Evolutionary conservation across 2,329 filamentous ascomycete genomes (phyloP).

Genomic region (Penicillium sp.): DNA sequence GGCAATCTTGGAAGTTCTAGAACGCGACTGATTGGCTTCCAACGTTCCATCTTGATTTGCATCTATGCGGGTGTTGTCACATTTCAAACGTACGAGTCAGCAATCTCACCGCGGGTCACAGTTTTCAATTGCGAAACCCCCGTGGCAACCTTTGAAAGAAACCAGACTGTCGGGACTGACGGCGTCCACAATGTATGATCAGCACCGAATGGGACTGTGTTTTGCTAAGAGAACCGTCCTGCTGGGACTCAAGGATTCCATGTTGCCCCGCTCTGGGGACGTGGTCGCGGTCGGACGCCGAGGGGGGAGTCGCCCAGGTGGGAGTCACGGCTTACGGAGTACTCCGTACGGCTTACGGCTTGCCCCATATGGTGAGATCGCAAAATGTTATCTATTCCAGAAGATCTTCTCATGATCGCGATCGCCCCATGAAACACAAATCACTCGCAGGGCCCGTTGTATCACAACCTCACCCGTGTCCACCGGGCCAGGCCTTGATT

Average conservation of each 20-base stretch:
- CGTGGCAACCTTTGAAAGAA: not conserved
- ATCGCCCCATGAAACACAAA: not conserved
- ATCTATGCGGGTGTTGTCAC: not conserved
- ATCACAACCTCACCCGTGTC: constrained; percentile 2
- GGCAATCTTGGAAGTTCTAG: not conserved
- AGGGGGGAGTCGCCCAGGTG: not conserved
- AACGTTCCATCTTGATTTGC: not conserved
- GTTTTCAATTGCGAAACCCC: not conserved
- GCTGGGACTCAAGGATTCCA: not conserved
- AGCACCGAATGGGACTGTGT: constrained; percentile 2
- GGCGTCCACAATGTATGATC: not conserved
- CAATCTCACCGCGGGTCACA: not conserved
- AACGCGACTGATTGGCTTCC: not conserved
- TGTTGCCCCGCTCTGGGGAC: not conserved
- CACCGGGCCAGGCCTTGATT: constrained; percentile 2
- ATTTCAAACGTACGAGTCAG: not conserved
- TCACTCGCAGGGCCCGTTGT: not conserved
- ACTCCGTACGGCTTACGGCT: too few species aligned
- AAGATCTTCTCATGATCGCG: not conserved
- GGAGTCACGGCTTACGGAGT: too few species aligned
- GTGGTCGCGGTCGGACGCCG: not conserved
- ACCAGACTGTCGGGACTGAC: constrained; percentile 3
- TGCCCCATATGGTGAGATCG: too few species aligned
- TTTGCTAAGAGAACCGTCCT: not conserved
- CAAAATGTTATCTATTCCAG: too few species aligned